These are phyloP conservation scores for Podaxis rugospora DNA, from an alignment of 768 basidiomycete species.

Conservation along the genomic window DNA sequence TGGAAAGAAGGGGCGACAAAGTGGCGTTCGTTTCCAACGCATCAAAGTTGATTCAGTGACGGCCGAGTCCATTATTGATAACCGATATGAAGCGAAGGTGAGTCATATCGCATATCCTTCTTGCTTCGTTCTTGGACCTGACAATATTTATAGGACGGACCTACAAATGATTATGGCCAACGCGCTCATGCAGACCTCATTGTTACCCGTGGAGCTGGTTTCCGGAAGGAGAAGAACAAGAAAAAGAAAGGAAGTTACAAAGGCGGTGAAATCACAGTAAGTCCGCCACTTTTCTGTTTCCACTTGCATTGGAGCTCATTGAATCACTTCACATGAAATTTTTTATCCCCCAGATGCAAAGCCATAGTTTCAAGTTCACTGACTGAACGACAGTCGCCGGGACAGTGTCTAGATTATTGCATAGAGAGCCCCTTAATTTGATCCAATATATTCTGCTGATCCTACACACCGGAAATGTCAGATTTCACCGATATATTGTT, in stretches of 20 bases:
- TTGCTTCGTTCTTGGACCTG: neutral
- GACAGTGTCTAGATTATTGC: neutral
- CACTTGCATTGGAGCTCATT: neutral
- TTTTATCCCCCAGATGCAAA: conserved; percentile 52
- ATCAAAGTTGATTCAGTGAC: conserved; percentile 62
- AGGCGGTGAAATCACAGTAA: conserved; percentile 92
- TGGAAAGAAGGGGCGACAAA: conserved; percentile 33
- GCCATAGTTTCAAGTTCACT: conserved; percentile 85
- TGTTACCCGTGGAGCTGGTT: conserved; percentile 90
- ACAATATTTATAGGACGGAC: conserved; percentile 44
- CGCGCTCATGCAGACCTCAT: conserved; percentile 83
- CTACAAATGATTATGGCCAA: conserved; percentile 80
- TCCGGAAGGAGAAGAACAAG: conserved; percentile 99
- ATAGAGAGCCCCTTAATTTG: too few relatives aligned
- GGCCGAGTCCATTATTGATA: conserved; percentile 45
- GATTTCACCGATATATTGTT: neutral
- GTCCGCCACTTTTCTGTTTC: conserved; percentile 16
- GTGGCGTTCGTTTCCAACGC: conserved; percentile 74
- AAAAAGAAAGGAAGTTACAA: conserved; percentile 95
- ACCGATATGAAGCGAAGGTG: conserved; percentile 80
- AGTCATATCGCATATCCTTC: conserved; percentile 13
- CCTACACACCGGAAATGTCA: neutral
- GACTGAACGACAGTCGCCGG: conserved; percentile 11
- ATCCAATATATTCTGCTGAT: neutral
- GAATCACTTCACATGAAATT: neutral